phyloP scores from a whole-genome alignment of 352 stramenopile genomes.

The Phytopythium cucurbitacearum region DNA sequence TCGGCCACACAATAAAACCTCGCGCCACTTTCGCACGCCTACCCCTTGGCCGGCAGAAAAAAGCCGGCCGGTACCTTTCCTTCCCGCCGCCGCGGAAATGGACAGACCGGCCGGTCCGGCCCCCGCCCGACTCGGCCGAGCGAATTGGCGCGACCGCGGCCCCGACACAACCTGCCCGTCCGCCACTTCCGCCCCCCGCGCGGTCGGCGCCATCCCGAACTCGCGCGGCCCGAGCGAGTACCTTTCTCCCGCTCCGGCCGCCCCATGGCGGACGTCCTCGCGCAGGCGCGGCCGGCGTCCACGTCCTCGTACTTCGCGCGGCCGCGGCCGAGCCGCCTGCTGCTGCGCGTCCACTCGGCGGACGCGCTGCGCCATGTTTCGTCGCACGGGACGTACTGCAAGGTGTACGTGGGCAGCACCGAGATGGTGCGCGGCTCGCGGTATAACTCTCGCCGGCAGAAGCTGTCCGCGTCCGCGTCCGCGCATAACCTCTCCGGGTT shows the following conservation, averaged over 20 bases:
- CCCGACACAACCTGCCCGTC: background rate
- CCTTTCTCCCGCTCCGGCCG: background rate
- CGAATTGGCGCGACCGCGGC: too few relatives aligned
- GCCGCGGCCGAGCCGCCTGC: conserved; percentile 25
- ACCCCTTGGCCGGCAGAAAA: too few relatives aligned
- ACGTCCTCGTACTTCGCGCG: conserved; percentile 30
- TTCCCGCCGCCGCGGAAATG: too few relatives aligned
- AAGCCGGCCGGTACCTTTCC: too few relatives aligned
- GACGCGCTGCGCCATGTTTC: conserved; percentile 59
- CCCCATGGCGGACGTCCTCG: background rate
- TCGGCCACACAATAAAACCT: too few relatives aligned
- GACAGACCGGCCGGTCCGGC: too few relatives aligned
- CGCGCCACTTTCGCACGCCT: too few relatives aligned
- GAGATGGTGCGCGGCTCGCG: conserved; percentile 42
- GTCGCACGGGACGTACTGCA: conserved; percentile 71
- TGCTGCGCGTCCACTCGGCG: conserved; percentile 62
- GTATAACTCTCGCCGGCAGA: conserved; percentile 25
- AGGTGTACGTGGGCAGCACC: conserved; percentile 50
- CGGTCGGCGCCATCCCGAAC: background rate
- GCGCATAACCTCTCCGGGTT: conserved; percentile 15
- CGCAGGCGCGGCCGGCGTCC: conserved; percentile 26
- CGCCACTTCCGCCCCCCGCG: background rate
- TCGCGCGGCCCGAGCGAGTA: background rate
- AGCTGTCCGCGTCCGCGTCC: conserved; percentile 17
- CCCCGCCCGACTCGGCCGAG: too few relatives aligned